Conservation (phyloP, 1,284 basidiomycete species). For the Rhizoctonia solani region DNA sequence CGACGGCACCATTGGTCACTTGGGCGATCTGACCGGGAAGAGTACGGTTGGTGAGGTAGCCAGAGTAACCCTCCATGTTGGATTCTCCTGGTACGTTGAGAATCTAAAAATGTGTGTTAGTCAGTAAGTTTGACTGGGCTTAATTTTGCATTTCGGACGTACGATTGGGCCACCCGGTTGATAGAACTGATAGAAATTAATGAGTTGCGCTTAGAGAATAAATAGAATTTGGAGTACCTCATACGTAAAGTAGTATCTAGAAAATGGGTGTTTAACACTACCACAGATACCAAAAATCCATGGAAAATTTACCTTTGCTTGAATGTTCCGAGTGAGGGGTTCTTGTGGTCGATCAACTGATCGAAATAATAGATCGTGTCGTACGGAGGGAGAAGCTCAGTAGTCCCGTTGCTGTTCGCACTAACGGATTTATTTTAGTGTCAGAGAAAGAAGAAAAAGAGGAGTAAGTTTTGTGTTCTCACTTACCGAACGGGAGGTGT, state of each 20-base stretch:
- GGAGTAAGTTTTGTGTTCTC: too few relatives aligned
- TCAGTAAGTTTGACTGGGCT: background rate
- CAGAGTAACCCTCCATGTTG: slow-evolving; percentile 32
- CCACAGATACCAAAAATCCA: slow-evolving; percentile 44
- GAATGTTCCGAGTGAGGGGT: slow-evolving; percentile 74
- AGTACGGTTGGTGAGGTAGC: slow-evolving; percentile 38
- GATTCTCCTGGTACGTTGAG: slow-evolving; percentile 20
- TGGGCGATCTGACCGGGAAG: slow-evolving; percentile 69
- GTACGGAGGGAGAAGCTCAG: slow-evolving; percentile 38
- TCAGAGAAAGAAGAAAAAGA: background rate
- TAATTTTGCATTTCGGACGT: slow-evolving; percentile 52
- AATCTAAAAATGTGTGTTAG: slow-evolving; percentile 1
- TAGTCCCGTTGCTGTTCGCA: slow-evolving; percentile 2
- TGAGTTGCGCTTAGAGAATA: background rate
- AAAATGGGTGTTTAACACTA: slow-evolving; percentile 68
- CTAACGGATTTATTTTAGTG: background rate
- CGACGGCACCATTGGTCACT: slow-evolving; percentile 62
- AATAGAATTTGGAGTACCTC: slow-evolving; percentile 32
- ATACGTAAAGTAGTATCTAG: slow-evolving; percentile 48
- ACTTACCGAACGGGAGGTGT: slow-evolving; percentile 13
- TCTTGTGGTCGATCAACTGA: slow-evolving; percentile 72
- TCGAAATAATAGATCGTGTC: slow-evolving; percentile 65
- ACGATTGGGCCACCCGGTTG: slow-evolving; percentile 67
- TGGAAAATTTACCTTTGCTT: slow-evolving; percentile 59
- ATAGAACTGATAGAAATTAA: slow-evolving; percentile 33